Base-by-base conservation (phyloP, 2,329 filamentous ascomycete species). In the Cyphellophora europaea region DNA sequence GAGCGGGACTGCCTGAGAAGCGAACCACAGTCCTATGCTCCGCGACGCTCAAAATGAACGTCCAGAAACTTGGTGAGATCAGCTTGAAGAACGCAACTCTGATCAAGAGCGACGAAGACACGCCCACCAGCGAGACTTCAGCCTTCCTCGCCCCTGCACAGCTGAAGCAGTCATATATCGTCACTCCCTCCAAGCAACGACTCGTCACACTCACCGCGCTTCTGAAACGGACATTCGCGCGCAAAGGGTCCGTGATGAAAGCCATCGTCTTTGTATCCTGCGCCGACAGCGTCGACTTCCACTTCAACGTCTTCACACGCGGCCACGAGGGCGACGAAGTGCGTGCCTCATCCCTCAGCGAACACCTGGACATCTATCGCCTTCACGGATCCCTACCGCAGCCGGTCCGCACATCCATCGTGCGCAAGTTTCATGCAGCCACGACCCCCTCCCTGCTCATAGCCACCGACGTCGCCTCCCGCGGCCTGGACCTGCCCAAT, bases 21-120 rank as follows among this genome's bases (percentile, higher is more conserved):
- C 74, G 87, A 44, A 75, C 88, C 37, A 96, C 91, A 0, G 72
- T 98, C 3, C 72, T 98, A 3, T 98, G 91, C 58, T 98, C 91
- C 3, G 91, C 91, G 3, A 98, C 91, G 0, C 83, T 98, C 79
- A 95, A 95, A 64, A 88, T 93, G 77, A 91, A 89, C 49, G 91
- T 96, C 1, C 88, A 96, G 56, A 82, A 82, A 49, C 66, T 98
- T 5, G 88, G 89, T 27, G 87, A 95, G 53, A 93, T 96, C 62
- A 94, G 87, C 65, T 67, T 98, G 56, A 88, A 93, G 49, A 86
- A 96, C 51, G 88, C 91, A 1, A 74, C 86, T 1, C 86, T 94
- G 53, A 81, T 98, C 48, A 80, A 85, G 35, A 79, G 82, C 0
- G 73, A 80, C 42, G 63, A 66, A 3, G 56, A 59, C 4, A 62